Evolutionary conservation across 208 protist genomes (phyloP).

Genomic region (Borovskyia barvae): DNA sequence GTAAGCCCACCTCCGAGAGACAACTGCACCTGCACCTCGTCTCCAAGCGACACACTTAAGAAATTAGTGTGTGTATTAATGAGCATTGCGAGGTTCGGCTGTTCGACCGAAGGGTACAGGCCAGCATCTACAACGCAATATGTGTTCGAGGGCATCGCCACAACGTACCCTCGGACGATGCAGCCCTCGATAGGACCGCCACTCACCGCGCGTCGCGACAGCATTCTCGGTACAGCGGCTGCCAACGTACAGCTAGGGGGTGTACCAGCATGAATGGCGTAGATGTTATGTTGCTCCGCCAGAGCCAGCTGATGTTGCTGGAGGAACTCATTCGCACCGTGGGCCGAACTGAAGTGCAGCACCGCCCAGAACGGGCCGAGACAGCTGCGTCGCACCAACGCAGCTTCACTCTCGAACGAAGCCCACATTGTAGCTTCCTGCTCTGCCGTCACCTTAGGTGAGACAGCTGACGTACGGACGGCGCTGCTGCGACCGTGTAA

Average conservation of each 20-base stretch:
- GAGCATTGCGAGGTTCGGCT: constrained; percentile 24
- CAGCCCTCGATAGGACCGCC: constrained; percentile 28
- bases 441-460: constrained; percentile 18
- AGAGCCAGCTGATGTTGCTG: constrained; percentile 38
- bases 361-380: constrained; percentile 48
- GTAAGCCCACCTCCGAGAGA: constrained; percentile 21
- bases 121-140: constrained; percentile 70
- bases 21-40: constrained; percentile 64
- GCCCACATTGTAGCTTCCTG: constrained; percentile 32
- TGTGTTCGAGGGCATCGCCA: constrained; percentile 36
- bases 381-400: constrained; percentile 28
- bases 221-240: constrained; percentile 17
- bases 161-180: constrained; percentile 64
- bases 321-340: constrained; percentile 53
- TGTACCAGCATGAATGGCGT: constrained; percentile 36
- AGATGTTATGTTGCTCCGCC: constrained; percentile 38
- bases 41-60: constrained; percentile 48
- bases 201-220: constrained; percentile 7
- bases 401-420: constrained; percentile 16
- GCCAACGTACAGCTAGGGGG: constrained; percentile 10
- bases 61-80: constrained; percentile 75
- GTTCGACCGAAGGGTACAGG: constrained; percentile 24
- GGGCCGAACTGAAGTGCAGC: constrained; percentile 39
- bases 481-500: constrained; percentile 21
- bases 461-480: background rate